Percentiles rank a stretch among this genome's conserved stretches.
Conservation (phyloP, 805 yeast genomes). For the Millerago galiae region DNA sequence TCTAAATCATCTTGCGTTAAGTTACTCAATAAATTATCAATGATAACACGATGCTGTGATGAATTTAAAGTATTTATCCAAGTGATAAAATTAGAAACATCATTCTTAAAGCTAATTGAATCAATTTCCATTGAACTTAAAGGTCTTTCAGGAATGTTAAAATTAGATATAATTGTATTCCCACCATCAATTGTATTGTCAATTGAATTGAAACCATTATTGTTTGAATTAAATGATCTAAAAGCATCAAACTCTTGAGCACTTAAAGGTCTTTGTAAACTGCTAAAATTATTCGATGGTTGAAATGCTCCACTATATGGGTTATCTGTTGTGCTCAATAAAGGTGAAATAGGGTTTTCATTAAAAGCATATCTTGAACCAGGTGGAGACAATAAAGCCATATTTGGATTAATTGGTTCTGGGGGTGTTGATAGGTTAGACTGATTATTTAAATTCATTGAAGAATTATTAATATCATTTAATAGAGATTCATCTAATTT, state of each 20-base stretch:
- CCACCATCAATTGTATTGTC: constrained; percentile 3
- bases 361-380: constrained; percentile 28
- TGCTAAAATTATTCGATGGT: background rate
- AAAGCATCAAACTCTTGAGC: constrained; percentile 17
- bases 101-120: constrained; percentile 38
- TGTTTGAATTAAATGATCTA: background rate
- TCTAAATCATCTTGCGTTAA: constrained; percentile 46
- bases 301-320: constrained; percentile 12
- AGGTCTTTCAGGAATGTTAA: constrained; percentile 22
- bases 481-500: constrained; percentile 8
- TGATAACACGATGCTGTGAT: constrained; percentile 45
- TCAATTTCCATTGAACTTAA: constrained; percentile 26
- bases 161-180: constrained; percentile 1
- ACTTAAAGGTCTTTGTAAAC: constrained; percentile 21
- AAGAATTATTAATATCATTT: constrained; percentile 8
- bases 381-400: constrained; percentile 36
- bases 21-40: constrained; percentile 46
- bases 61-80: constrained; percentile 47
- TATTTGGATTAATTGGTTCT: background rate
- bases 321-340: constrained; percentile 17
- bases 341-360: constrained; percentile 21
- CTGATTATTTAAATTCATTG: background rate
- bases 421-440: background rate
- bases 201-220: constrained; percentile 2
- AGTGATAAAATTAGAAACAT: constrained; percentile 41